These are phyloP conservation scores for Aspergillus sp. DNA, from an alignment of 2,329 filamentous ascomycete genomes.

Conservation along the genomic window DNA sequence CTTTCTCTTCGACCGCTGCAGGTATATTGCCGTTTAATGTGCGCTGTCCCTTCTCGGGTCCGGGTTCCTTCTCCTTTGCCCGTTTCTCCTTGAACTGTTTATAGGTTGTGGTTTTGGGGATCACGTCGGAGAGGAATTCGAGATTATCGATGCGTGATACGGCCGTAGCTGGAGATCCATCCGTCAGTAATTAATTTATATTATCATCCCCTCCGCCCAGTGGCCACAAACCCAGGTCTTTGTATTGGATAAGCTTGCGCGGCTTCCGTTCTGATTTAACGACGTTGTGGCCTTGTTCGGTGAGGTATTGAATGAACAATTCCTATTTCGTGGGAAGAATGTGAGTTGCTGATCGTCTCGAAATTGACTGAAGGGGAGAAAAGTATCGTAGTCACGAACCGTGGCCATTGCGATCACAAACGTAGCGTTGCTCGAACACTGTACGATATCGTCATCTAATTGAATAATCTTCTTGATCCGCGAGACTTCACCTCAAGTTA, in stretches of 20 bases:
- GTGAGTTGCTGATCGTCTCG: conserved; percentile 8
- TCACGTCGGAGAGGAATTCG: conserved; percentile 88
- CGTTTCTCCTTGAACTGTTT: conserved; percentile 72
- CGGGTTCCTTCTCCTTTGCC: conserved; percentile 38
- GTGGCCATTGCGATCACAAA: conserved; percentile 93
- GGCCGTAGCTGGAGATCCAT: conserved; percentile 65
- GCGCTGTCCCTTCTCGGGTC: conserved; percentile 42
- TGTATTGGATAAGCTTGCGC: conserved; percentile 91
- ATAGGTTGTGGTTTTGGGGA: conserved; percentile 81
- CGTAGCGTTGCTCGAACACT: conserved; percentile 89
- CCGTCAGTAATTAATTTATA: conserved; percentile 10
- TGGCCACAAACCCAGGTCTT: conserved; percentile 71
- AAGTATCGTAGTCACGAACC: conserved; percentile 48
- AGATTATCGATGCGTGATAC: conserved; percentile 88
- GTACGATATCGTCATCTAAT: conserved; percentile 78
- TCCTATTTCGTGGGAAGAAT: conserved; percentile 58
- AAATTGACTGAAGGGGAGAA: background rate
- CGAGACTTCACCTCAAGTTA: conserved; percentile 62
- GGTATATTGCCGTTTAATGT: conserved; percentile 36
- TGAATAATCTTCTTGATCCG: conserved; percentile 95
- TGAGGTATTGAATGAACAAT: conserved; percentile 92
- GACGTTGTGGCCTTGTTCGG: conserved; percentile 80
- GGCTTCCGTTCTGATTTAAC: conserved; percentile 91
- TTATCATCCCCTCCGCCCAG: background rate
- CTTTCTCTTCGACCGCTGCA: conserved; percentile 24